Evolutionary conservation across 768 basidiomycete species (phyloP), one percentile per base, ranked within the genome.

Genomic region (Butyriboletus loyo): DNA sequence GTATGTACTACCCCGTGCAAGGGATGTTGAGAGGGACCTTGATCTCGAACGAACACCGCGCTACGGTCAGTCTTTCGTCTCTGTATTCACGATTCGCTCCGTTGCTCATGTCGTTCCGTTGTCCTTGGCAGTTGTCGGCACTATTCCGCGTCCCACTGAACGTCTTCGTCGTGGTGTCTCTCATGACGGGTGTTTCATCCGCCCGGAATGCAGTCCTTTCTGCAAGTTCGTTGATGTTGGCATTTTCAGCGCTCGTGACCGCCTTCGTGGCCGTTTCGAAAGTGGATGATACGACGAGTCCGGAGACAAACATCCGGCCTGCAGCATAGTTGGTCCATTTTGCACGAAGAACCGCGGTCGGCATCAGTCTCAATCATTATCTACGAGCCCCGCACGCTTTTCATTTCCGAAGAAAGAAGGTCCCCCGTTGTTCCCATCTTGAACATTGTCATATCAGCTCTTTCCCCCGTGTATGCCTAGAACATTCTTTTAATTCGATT

Each of bases 1-100:
- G 87, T 41, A 80, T 86, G 81, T 89, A 89, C 62, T 89, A 89
- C 61, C 87, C 87, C 22, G 79, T 87, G 28, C 87, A 89, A 52
- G 87, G 87, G 27, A 88, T 86, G 77, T 69, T 89, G 21, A 77
- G 84, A 36, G 85, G 86, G 22, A 74, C 76, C 1, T 65, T 89
- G 48, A 83, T 89, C 13, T 73, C 83, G 1, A 83, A 89, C 53
- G 87, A 87, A 61, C 81, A 88, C 58, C 79, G 87, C 15, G 87
- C 87, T 1, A 89, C 87, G 47, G 86, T 88, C 55, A 58, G 80
- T 65, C 17, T 37, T n/a, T 50, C 11, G 10, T 27, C 40, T 27
- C 21, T 6, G 17, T 9, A 6, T 21, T 25, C 14, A 8, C 1
- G 0, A 15, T 2, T 27, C 32, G 24, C 17, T 19, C 27, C 19